Conservation (phyloP, 768 basidiomycete genomes). For the Leucosporidium scottii region DNA sequence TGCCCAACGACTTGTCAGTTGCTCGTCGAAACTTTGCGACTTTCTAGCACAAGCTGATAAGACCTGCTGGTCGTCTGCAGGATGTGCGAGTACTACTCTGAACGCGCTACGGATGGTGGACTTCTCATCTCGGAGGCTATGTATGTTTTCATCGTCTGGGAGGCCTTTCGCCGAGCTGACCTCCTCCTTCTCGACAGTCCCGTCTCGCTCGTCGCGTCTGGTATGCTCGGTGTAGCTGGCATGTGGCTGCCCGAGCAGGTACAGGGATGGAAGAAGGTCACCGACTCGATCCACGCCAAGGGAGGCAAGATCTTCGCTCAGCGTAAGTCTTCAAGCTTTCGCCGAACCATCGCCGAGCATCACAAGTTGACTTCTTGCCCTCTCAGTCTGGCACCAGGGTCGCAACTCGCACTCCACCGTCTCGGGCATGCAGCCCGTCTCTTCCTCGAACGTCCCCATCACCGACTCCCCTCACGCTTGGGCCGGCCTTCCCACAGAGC, state of each 20-base stretch:
- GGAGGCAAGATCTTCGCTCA: slow-evolving; percentile 50
- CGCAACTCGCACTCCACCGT: slow-evolving; percentile 23
- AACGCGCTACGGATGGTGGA: slow-evolving; percentile 41
- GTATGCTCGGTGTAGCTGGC: slow-evolving; percentile 23
- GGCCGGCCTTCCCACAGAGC: slow-evolving; percentile 2
- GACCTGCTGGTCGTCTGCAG: neutral
- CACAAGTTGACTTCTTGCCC: neutral
- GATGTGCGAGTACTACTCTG: slow-evolving; percentile 38
- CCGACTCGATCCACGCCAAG: slow-evolving; percentile 49
- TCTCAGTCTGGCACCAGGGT: slow-evolving; percentile 15
- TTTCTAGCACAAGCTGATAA: neutral
- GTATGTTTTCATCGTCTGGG: neutral
- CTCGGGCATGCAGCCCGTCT: slow-evolving; percentile 10
- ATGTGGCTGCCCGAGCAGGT: slow-evolving; percentile 39
- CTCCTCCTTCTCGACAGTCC: slow-evolving; percentile 32
- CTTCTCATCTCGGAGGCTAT: slow-evolving; percentile 40
- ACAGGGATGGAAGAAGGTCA: slow-evolving; percentile 42
- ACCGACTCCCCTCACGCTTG: slow-evolving; percentile 6
- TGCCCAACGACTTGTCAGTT: slow-evolving; percentile 23
- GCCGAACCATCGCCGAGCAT: neutral
- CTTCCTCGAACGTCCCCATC: slow-evolving; percentile 20
- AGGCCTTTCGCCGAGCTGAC: neutral
- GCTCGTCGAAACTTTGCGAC: neutral
- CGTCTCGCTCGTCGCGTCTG: slow-evolving; percentile 35
- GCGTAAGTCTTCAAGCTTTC: slow-evolving; percentile 20